Evolutionary conservation across 768 basidiomycete species (phyloP), one percentile per base, ranked within the genome.

Genomic region (Mycena metata): DNA sequence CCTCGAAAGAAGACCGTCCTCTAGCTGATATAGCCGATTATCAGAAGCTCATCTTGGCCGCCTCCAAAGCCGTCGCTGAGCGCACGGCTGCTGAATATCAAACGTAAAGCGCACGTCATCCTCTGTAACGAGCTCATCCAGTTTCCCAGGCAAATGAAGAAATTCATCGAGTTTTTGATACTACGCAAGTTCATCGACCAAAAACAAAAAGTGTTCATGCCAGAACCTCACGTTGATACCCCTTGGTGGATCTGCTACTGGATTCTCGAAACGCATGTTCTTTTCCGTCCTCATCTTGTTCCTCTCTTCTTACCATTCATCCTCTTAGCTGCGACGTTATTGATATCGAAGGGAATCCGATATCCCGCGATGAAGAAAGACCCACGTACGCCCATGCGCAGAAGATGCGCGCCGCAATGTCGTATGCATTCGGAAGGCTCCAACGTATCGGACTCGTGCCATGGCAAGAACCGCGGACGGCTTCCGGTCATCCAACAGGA

Each of bases 381-480:
- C 65, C 68, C 0, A 61, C 55, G 7, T 81, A 77, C 49, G 52
- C 71, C 0, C 76, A 80, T 75, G 79, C 80, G 0, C 80, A 81
- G 66, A 81, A 81, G 55, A 79, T 82, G 74, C 56, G 77, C 1
- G 80, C 79, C 1, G 70, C 74, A 6, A 76, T 77, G 67, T 78
- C 76, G 0, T 75, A 78, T 54, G 66, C 70, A 0, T 80, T 80
- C 63, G 74, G 76, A 3, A 69, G 70, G 21, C 24, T 75, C 10
- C 60, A 64, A 15, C 67, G 70, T 8, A 64, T 72, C 16, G 66
- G 61, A 4, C 45, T 41, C 10, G 19, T 43, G 1, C 50, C 61
- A 39, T 63, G 73, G 73, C 68, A 73, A 21, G 45, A 68, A 33
- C 13, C 41, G 9, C 62, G 49, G 12, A 36, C 36, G 36, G 36